Evolutionary conservation across 495 filamentous ascomycete species (phyloP).

Genomic region (Penicillium atrosanguineum): DNA sequence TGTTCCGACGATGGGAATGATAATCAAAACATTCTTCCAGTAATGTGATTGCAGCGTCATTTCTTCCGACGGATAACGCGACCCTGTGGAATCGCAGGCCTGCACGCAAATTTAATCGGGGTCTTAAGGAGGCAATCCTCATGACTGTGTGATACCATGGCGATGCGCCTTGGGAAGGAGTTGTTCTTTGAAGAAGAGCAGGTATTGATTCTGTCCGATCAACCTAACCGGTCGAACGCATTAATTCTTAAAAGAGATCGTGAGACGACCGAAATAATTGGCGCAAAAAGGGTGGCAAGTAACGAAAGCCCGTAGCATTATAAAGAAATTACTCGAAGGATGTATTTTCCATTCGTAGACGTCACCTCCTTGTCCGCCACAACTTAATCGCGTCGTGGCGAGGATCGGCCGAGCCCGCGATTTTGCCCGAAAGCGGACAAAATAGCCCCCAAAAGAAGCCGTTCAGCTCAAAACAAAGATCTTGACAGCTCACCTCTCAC

Average conservation of each 20-base stretch:
- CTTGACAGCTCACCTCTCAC: not conserved
- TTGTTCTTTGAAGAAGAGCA: too few relatives aligned
- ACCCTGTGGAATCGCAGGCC: not conserved
- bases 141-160: not conserved
- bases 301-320: too few relatives aligned
- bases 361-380: not conserved
- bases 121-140: not conserved
- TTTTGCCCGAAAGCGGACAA: not conserved
- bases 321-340: not conserved
- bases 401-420: not conserved
- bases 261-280: not conserved
- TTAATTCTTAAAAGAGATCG: not conserved
- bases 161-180: too few relatives aligned
- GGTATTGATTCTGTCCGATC: not conserved
- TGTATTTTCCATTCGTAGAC: not conserved
- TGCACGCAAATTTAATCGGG: not conserved
- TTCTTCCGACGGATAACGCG: not conserved
- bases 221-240: not conserved
- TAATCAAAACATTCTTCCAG: slow-evolving; percentile 15
- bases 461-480: not conserved
- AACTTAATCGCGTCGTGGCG: not conserved
- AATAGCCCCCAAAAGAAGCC: slow-evolving; percentile 9
- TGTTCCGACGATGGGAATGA: slow-evolving; percentile 15
- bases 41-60: not conserved
- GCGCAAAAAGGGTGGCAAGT: not conserved